These are phyloP conservation scores for Candida sp. DNA, from an alignment of 1,139 yeast genomes.

Conservation along the genomic window DNA sequence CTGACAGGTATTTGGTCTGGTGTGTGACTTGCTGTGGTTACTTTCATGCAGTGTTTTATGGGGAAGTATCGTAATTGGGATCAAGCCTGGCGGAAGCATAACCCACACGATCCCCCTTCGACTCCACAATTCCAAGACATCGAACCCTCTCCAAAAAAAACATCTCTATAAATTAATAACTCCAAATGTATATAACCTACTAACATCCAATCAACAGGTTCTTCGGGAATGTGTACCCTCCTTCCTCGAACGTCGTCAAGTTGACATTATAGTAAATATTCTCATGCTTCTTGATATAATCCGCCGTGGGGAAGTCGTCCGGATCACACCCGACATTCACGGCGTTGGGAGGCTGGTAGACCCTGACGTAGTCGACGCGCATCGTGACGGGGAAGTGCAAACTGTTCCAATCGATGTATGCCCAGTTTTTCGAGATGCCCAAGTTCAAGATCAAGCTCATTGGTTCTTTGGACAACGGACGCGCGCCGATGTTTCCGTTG, in stretches of 20 bases:
- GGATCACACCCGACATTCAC: constrained; percentile 77
- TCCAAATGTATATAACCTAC: neutral
- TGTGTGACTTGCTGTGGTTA: too few relatives aligned
- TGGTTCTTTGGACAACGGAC: constrained; percentile 84
- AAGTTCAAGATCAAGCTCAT: constrained; percentile 79
- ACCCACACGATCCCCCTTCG: too few relatives aligned
- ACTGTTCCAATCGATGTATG: constrained; percentile 78
- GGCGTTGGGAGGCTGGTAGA: constrained; percentile 69
- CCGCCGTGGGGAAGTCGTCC: constrained; percentile 66
- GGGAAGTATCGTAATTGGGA: too few relatives aligned
- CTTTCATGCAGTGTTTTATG: too few relatives aligned
- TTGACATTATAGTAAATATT: constrained; percentile 68
- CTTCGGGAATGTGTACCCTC: constrained; percentile 71
- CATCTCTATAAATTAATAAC: too few relatives aligned
- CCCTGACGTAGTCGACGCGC: constrained; percentile 75
- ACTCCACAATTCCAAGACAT: too few relatives aligned
- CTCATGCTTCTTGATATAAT: constrained; percentile 67
- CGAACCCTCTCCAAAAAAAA: too few relatives aligned
- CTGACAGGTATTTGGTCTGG: too few relatives aligned
- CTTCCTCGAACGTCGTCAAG: constrained; percentile 65
- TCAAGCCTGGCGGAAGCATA: too few relatives aligned
- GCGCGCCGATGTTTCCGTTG: constrained; percentile 81
- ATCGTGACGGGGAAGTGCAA: constrained; percentile 69
- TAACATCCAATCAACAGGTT: constrained; percentile 26
- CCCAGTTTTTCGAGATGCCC: constrained; percentile 84